Percentiles rank a stretch among this genome's conserved stretches.
phyloP scores from a whole-genome alignment of 257 asterid genomes.

The Primulina eburnea region DNA sequence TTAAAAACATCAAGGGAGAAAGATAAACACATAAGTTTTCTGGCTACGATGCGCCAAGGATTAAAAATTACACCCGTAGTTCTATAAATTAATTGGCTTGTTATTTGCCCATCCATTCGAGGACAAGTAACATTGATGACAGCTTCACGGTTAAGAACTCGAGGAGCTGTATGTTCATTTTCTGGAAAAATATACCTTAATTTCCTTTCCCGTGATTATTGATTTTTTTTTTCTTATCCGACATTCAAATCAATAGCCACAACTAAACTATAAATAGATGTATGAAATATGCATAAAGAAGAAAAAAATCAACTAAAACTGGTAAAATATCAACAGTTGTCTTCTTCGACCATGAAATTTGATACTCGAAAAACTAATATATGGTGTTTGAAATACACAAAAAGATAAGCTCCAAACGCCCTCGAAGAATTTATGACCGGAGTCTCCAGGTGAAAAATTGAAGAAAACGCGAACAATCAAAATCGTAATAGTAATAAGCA shows the following conservation, averaged over 20 bases:
- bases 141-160: not conserved
- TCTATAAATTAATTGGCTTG: too few relatives aligned
- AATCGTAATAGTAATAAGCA: slow-evolving; percentile 21
- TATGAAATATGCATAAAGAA: not conserved
- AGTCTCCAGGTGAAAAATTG: not conserved
- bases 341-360: not conserved
- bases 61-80: too few relatives aligned
- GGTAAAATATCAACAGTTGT: not conserved
- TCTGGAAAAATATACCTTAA: not conserved
- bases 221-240: not conserved
- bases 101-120: not conserved
- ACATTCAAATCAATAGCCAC: not conserved
- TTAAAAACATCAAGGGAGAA: slow-evolving; percentile 28
- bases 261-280: not conserved
- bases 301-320: not conserved
- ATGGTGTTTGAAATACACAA: not conserved
- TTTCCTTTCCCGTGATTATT: not conserved
- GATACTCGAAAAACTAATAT: not conserved
- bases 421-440: not conserved
- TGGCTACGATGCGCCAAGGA: too few relatives aligned
- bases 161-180: not conserved
- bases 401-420: not conserved
- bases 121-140: too few relatives aligned
- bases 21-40: slow-evolving; percentile 6
- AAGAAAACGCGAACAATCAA: not conserved